phyloP scores from a whole-genome alignment of 2,329 filamentous ascomycete genomes.

The Alternaria arbusti region DNA sequence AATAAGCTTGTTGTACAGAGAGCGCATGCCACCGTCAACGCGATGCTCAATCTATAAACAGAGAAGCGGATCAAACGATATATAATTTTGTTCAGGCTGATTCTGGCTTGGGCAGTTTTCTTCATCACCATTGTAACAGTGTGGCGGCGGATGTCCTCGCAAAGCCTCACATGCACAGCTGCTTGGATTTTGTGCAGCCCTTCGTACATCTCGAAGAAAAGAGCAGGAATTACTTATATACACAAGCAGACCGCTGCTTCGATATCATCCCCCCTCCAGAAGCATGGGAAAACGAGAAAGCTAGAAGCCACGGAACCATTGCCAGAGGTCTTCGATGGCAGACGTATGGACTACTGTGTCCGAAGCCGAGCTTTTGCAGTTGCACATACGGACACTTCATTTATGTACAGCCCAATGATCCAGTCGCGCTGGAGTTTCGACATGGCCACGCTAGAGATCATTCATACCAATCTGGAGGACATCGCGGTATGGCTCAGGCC shows the following conservation, averaged over 20 bases:
- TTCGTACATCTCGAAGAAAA: not conserved
- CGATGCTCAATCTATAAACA: not conserved
- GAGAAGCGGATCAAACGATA: not conserved
- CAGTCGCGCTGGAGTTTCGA: not conserved
- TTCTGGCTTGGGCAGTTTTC: no score
- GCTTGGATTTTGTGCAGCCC: no score
- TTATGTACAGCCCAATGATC: not conserved
- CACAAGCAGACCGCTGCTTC: not conserved
- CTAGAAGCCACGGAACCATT: not conserved
- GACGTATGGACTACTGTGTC: not conserved
- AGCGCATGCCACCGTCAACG: not conserved
- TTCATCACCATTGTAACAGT: no score
- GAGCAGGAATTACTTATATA: not conserved
- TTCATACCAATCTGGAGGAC: not conserved
- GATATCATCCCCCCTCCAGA: not conserved
- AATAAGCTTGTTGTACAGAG: not conserved
- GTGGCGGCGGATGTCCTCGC: no score
- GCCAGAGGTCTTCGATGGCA: not conserved
- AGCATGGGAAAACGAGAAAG: not conserved
- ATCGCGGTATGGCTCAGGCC: not conserved
- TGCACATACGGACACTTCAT: not conserved
- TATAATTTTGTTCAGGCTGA: not conserved
- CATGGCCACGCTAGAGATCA: not conserved
- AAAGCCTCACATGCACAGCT: no score
- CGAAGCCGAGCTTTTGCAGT: not conserved